Base-by-base conservation (phyloP, 2,329 filamentous ascomycete genomes). In the Cylindrodendrum hubeiense region DNA sequence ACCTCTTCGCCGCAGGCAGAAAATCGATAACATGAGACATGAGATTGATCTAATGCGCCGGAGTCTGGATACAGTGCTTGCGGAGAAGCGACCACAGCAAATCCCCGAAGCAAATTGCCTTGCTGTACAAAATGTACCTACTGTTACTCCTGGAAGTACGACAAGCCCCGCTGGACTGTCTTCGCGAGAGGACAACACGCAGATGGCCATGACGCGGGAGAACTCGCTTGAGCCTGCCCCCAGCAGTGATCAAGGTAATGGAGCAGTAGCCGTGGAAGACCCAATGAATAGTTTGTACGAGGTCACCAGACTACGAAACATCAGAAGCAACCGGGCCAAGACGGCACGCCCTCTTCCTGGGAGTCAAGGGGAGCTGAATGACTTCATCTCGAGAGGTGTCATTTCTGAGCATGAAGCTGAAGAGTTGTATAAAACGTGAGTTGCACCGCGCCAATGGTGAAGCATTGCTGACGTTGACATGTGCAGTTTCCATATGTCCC, bases 101-200 rank as follows among this genome's bases (percentile, higher is more conserved):
- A 3, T 44, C 1, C 50, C 47, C 5, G 53, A 50, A 9, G 13
- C 34, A 3, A n/a, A 41, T 6, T 46, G 30, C 17, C 55, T 62
- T 7, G 22, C 43, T 3, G 44, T 50, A 3, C 43, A 49, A 7
- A 64, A 62, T 13, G 37, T 28, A 74, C 69, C 67, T 69, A 71
- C 21, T 67, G 72, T 26, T 74, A 76, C 56, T 70, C 77, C 41
- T 68, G 37, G 19, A 74, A 79, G 33, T 59, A 79, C 58, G 70
- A 75, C 63, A 64, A 71, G 67, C 15, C 65, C 61, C 1, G 52
- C 67, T 12, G 58, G 55, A 0, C n/a, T 70, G 10, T 69, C 68
- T 4, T 59, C 49, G 6, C 44, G 65, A 17, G 67, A 69, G 33
- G 67, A 69, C 24, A 71, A 69, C 9, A 69, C 62, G 4, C 59